Conservation (phyloP, 2,329 filamentous ascomycete genomes). For the Sclerotiophoma versabilis region DNA sequence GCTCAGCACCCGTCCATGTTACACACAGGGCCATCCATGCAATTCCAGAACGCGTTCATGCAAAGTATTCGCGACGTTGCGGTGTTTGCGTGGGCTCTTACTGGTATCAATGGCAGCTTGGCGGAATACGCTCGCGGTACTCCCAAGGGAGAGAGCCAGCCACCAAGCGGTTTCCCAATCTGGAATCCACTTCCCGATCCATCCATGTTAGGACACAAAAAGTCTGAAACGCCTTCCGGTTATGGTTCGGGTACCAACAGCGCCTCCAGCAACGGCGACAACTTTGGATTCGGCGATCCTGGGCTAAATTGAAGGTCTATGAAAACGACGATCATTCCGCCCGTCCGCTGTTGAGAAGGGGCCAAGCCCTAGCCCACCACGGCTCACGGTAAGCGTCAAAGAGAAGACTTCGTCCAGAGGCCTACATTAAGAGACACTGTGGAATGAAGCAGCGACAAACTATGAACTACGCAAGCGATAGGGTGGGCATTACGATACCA, state of each 20-base stretch:
- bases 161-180: slow-evolving; percentile 65
- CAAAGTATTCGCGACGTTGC: slow-evolving; percentile 81
- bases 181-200: slow-evolving; percentile 56
- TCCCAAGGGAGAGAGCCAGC: slow-evolving; percentile 69
- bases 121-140: slow-evolving; percentile 68
- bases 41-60: slow-evolving; percentile 69
- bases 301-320: slow-evolving; percentile 33
- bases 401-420: background rate
- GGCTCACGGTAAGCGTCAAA: background rate
- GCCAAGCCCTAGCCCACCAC: background rate
- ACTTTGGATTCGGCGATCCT: slow-evolving; percentile 46
- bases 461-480: slow-evolving; percentile 18
- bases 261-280: slow-evolving; percentile 41
- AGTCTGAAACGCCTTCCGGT: slow-evolving; percentile 43
- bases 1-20: slow-evolving; percentile 50
- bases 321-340: background rate
- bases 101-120: slow-evolving; percentile 79
- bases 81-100: slow-evolving; percentile 85
- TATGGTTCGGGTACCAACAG: slow-evolving; percentile 44
- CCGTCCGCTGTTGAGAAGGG: background rate
- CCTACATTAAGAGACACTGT: slow-evolving; percentile 12
- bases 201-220: slow-evolving; percentile 24
- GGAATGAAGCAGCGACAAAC: slow-evolving; percentile 6
- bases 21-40: slow-evolving; percentile 57
- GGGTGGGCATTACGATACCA: slow-evolving; percentile 20